phyloP scores from a whole-genome alignment of 768 basidiomycete genomes.

The Serpula lacrymans region DNA sequence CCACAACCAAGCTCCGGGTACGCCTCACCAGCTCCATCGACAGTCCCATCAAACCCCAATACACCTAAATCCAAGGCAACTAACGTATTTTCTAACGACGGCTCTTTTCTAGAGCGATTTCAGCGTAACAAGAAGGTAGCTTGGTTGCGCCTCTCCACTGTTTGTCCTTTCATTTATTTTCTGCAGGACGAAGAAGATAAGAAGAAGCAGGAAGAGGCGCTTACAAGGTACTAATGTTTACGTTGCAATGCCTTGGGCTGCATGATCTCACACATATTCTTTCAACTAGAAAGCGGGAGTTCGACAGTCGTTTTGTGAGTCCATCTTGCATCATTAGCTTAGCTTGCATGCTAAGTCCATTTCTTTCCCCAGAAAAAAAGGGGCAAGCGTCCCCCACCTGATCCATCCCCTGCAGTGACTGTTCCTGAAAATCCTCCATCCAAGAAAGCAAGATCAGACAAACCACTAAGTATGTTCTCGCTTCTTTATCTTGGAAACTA shows the following conservation, averaged over 20 bases:
- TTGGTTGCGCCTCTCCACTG: not conserved
- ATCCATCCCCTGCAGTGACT: slow-evolving; percentile 29
- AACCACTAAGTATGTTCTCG: slow-evolving; percentile 29
- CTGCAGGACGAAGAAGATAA: slow-evolving; percentile 57
- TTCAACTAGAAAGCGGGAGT: slow-evolving; percentile 50
- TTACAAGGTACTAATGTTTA: slow-evolving; percentile 41
- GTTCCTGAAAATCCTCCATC: slow-evolving; percentile 32
- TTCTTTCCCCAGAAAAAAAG: slow-evolving; percentile 45
- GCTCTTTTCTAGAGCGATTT: slow-evolving; percentile 64
- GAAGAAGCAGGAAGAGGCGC: slow-evolving; percentile 48
- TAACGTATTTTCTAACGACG: slow-evolving; percentile 69
- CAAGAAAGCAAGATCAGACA: slow-evolving; percentile 39
- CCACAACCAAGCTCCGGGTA: slow-evolving; percentile 7
- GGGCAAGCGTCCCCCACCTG: slow-evolving; percentile 53
- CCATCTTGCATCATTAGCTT: not conserved
- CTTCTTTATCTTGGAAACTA: not conserved
- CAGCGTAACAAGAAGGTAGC: slow-evolving; percentile 55
- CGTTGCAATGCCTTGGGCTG: not conserved
- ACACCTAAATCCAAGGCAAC: slow-evolving; percentile 39
- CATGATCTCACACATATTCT: not conserved
- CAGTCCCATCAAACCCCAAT: slow-evolving; percentile 18
- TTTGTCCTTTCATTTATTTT: slow-evolving; percentile 4
- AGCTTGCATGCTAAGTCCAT: not conserved
- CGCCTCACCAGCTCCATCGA: slow-evolving; percentile 18
- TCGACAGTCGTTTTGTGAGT: slow-evolving; percentile 62